Evolutionary conservation across 2,329 filamentous ascomycete species (phyloP).

Genomic region (Chaetothyriales sp.): DNA sequence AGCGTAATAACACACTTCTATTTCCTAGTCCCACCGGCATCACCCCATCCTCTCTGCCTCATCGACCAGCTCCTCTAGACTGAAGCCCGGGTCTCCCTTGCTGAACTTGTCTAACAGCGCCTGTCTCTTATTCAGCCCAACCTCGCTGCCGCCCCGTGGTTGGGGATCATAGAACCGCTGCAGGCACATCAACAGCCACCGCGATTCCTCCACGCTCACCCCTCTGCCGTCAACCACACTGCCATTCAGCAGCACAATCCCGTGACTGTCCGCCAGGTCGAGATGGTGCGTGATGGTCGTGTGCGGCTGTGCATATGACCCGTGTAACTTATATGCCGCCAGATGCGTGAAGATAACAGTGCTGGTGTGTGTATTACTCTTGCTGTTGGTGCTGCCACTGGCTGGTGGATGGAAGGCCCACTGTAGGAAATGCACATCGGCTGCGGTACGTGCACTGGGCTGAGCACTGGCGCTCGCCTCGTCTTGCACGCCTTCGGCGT

Average conservation of each 20-base stretch:
- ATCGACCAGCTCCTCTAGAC: conserved; percentile 68
- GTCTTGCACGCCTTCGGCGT: conserved; percentile 14
- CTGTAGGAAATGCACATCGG: conserved; percentile 91
- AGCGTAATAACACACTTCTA: background rate
- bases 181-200: conserved; percentile 79
- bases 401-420: conserved; percentile 69
- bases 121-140: conserved; percentile 41
- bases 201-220: conserved; percentile 64
- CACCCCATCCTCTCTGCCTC: conserved; percentile 65
- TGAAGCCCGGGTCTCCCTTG: conserved; percentile 61
- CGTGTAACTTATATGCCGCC: conserved; percentile 79
- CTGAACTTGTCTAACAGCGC: conserved; percentile 66
- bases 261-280: conserved; percentile 59
- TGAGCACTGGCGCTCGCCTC: conserved; percentile 23
- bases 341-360: conserved; percentile 88
- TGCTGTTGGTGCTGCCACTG: conserved; percentile 20
- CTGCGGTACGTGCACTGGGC: conserved; percentile 33
- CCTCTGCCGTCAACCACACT: conserved; percentile 61
- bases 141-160: conserved; percentile 39
- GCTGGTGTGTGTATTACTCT: conserved; percentile 41
- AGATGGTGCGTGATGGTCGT: conserved; percentile 86
- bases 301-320: conserved; percentile 79
- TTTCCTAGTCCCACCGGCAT: background rate
- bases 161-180: conserved; percentile 71
- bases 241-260: conserved; percentile 74